Conservation (phyloP, 2,329 filamentous ascomycete genomes). For the Venturia oleaginea region DNA sequence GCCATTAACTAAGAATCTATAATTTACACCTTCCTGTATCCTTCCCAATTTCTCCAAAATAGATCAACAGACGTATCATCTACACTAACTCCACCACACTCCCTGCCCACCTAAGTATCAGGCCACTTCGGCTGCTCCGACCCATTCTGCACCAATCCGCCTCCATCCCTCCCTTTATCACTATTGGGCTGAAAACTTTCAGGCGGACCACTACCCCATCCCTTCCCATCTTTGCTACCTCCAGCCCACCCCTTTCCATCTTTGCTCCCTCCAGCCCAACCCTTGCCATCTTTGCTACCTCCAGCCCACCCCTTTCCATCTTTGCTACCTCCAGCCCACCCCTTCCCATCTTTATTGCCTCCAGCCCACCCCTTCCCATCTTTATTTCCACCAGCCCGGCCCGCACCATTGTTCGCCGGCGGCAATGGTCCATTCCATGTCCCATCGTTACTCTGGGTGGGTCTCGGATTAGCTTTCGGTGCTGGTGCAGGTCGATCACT, state of each 20-base stretch:
- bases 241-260: not conserved
- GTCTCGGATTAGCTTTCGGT: not conserved
- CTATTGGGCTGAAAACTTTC: not conserved
- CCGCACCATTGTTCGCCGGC: not conserved
- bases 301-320: not conserved
- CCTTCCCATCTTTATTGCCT: not conserved
- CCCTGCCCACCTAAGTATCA: not conserved
- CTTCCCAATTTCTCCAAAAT: too few species aligned
- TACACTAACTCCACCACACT: too few species aligned
- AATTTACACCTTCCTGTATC: too few species aligned
- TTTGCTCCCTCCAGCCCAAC: not conserved
- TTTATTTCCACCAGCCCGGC: not conserved
- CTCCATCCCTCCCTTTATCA: not conserved
- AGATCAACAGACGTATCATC: too few species aligned
- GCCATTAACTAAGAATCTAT: too few species aligned
- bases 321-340: not conserved
- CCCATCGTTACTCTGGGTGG: not conserved
- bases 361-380: not conserved
- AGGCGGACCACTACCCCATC: not conserved
- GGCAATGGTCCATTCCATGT: not conserved
- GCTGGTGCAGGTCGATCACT: not conserved
- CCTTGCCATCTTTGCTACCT: not conserved
- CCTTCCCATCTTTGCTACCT: too few species aligned
- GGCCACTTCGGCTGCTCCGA: conserved; percentile 20
- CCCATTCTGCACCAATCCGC: not conserved